Base-by-base conservation (phyloP, 306 rosid genomes). In the Casuarina cunninghamiana region DNA sequence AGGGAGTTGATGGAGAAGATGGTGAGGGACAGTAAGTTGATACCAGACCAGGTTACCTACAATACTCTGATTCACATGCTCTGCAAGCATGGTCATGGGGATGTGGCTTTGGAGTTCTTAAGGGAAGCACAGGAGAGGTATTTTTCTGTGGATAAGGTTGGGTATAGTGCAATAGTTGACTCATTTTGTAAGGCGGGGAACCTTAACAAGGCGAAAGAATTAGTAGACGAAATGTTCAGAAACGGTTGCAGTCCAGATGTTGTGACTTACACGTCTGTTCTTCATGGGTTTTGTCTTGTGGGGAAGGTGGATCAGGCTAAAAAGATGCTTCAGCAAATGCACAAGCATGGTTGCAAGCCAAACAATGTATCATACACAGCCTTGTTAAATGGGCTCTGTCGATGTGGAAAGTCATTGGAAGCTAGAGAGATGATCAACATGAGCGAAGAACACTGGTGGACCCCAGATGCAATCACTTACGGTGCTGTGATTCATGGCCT, bases 401-500 rank as follows among this genome's bases (percentile, higher is more conserved):
- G 53, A 79, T 84, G 73, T 80, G 95, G 96, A 58, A 95, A 87
- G 78, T 90, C 97, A 48, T 78, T 76, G 61, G 93, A 90, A 84
- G 97, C 95, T 66, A 88, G 91, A 82, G 94, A 89, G 74, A 89
- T 95, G 97, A 76, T 92, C 79, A 85, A 75, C 55, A 63, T 35
- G 83, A 91, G 97, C 39, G 91, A 92, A 87, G 92, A 92, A 84
- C 91, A 94, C 62, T 91, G 93, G 92, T 92, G 97, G 97, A 88
- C 89, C 17, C 97, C 93, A 69, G 89, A 93, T 87, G 90, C 92
- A 53, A 82, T 92, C 78, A 92, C 96, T 67, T 92, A 92, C 35
- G 74, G 91, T 60, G 89, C 53, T 17, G 91, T 95, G 79, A 86
- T 92, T 86, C 93, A 95, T 55, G 98, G 97, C 44, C 69, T 95